phyloP scores from a whole-genome alignment of 129 eudicot species.

The Lonicera japonica region DNA sequence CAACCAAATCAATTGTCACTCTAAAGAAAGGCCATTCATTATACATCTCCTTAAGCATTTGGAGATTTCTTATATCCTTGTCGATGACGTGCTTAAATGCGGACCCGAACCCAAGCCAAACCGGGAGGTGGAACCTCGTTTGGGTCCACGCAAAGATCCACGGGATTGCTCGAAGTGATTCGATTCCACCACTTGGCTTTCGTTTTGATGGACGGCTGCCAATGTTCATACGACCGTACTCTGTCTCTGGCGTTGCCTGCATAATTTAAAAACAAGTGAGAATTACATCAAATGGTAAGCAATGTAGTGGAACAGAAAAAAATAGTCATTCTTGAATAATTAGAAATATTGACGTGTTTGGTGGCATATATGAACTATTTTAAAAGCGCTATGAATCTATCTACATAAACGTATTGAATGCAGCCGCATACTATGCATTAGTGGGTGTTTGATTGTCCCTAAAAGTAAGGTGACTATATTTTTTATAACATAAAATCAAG shows the following conservation, averaged over 20 bases:
- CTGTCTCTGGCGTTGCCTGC: conserved; percentile 78
- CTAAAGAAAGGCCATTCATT: conserved; percentile 76
- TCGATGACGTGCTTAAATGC: conserved; percentile 54
- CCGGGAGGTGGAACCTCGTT: conserved; percentile 75
- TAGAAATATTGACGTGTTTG: too few relatives aligned
- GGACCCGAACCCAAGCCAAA: conserved; percentile 78
- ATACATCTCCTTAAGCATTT: conserved; percentile 68
- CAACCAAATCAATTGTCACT: conserved; percentile 73
- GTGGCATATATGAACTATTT: too few relatives aligned
- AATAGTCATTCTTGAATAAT: too few relatives aligned
- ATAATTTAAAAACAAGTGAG: neutral
- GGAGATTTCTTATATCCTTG: conserved; percentile 53
- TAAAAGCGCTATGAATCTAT: too few relatives aligned
- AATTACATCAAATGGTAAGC: neutral
- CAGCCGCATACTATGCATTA: too few relatives aligned
- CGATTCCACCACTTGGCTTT: conserved; percentile 82
- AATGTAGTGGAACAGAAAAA: too few relatives aligned
- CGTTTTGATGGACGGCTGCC: conserved; percentile 82
- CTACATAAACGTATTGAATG: too few relatives aligned
- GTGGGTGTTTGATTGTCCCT: too few relatives aligned
- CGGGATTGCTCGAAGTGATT: conserved; percentile 78
- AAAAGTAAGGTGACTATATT: too few relatives aligned
- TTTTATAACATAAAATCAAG: too few relatives aligned
- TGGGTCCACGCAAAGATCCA: conserved; percentile 92
- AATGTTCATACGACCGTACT: conserved; percentile 83